Evolutionary conservation across 192 early-diverging fungal species (phyloP), one percentile per base, ranked within the genome.

Genomic region (Umbelopsis ramanniana): DNA sequence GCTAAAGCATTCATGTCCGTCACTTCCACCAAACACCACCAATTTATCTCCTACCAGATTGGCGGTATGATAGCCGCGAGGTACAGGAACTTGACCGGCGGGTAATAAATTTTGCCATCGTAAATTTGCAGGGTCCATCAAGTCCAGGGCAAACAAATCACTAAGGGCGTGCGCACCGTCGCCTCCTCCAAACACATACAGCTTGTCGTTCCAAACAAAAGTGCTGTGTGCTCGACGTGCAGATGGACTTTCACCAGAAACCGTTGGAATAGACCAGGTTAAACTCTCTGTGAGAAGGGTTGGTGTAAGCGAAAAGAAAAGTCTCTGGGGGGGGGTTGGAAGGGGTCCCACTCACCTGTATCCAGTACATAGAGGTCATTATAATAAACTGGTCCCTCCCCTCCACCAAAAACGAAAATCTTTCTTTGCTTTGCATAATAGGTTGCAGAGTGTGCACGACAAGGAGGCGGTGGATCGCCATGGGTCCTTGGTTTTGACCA

Each of bases 131-230:
- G 73, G 69, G 46, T 85, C 71, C 3, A 75, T 33, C 50, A 88
- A 81, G 71, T 89, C 75, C 46, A 92, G 71, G 17, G 72, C 73
- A 81, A 87, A 94, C 19, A 93, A 72, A 79, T 96, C 94, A 69
- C 90, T 90, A 22, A 96, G 76, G 6, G 94, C 93, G n/a, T 84
- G 84, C 24, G 85, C 83, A 2, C 94, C 94, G 76, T 96, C 94
- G n/a, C 94, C 94, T n/a, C 94, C 94, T 23, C 93, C 94, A 84
- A 93, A 95, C 26, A 96, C 73, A 70, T 94, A 94, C 19, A 95
- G 75, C 10, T 74, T 79, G 15, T 88, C 86, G 69, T 90, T 85
- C 74, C 91, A 92, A 54, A 91, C 87, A 76, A 89, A 92, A 4
- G 90, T 89, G 11, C 87, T 86, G 76, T 96, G 94, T 12, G 94